Evolutionary conservation across 345 rosid species (phyloP), one percentile per base, ranked within the genome.

Genomic region (Raphanus sativus): DNA sequence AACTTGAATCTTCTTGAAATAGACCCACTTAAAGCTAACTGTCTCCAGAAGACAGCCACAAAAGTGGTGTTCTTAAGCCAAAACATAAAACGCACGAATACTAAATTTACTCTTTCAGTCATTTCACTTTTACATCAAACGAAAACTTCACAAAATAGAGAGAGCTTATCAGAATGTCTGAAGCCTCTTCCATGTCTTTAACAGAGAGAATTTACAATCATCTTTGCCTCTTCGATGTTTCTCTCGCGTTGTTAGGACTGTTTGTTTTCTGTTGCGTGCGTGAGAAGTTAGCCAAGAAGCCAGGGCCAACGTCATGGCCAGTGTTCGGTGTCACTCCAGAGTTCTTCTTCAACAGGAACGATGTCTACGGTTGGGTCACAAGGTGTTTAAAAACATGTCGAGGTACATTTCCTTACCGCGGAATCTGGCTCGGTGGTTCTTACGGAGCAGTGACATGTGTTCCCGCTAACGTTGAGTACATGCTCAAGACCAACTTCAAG

Each of bases 271-370:
- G 86, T 16, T 89, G 89, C 48, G 54, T 85, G 8, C 74, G 70
- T 36, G 86, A 89, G 74, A 86, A 79, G 69, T 24, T 89, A 50
- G 64, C 77, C 3, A 88, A 81, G 71, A 87, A 84, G 52, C 85
- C 83, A 36, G 75, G 75, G 5, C 90, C 89, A 3, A 89, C 83
- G 86, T n/a, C 82, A 2, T 89, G 95, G 95, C 92, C 97, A 1
- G 85, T 87, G 59, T 52, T 93, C 1, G 95, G 97, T 29, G 71
- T 86, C 26, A 12, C 84, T 26, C 89, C 90, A 2, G 77, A 85
- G n/a, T 32, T 85, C n/a, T 59, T 84, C 54, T 13, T 75, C 42
- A 63, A 83, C 61, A n/a, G 61, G 69, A 75, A 84, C 8, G 79
- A 85, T 71, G 38, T 83, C 7, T 76, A 86, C 62, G 69, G 68